A percentile compares a stretch with the other conserved stretches of the same genome.
These are phyloP conservation scores for Pterulicium gracile DNA, from an alignment of 1,284 basidiomycete genomes.

Conservation along the genomic window DNA sequence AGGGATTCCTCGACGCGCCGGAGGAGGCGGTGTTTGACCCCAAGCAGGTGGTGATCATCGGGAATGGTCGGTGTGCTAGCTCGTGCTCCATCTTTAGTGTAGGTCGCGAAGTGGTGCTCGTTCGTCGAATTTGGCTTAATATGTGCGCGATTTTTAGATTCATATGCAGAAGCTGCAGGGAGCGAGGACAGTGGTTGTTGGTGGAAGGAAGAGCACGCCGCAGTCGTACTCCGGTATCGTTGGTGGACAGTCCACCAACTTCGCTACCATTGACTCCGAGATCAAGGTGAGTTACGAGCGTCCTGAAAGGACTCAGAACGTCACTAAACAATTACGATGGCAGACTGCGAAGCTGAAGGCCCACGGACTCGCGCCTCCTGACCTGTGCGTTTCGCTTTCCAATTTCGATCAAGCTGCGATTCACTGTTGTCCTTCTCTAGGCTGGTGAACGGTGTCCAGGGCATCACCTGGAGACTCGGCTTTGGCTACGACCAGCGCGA, in stretches of 20 bases:
- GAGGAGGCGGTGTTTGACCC: slow-evolving; percentile 38
- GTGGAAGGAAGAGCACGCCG: slow-evolving; percentile 34
- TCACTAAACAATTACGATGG: slow-evolving; percentile 3
- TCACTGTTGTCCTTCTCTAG: neutral
- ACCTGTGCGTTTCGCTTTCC: neutral
- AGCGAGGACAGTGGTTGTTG: slow-evolving; percentile 44
- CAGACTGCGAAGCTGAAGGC: slow-evolving; percentile 11
- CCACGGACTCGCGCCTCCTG: slow-evolving; percentile 2
- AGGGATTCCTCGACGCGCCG: slow-evolving; percentile 26
- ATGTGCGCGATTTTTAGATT: slow-evolving; percentile 33
- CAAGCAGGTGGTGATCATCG: slow-evolving; percentile 41
- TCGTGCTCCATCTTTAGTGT: neutral
- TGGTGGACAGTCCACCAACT: slow-evolving; percentile 50
- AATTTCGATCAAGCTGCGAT: slow-evolving; percentile 5
- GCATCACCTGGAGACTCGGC: slow-evolving; percentile 14
- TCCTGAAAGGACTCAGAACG: neutral
- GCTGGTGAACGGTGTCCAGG: slow-evolving; percentile 15
- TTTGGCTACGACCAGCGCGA: slow-evolving; percentile 11
- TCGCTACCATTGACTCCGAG: slow-evolving; percentile 44
- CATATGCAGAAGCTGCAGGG: slow-evolving; percentile 50
- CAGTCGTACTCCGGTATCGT: slow-evolving; percentile 55
- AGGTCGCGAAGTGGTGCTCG: slow-evolving; percentile 26
- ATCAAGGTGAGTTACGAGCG: slow-evolving; percentile 35
- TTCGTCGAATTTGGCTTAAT: slow-evolving; percentile 49
- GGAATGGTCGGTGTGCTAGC: slow-evolving; percentile 33